Evolutionary conservation across 176 grass and related monocot species (phyloP), one percentile per base, ranked within the genome.

Genomic region (barley (Hordeum vulgare)): DNA sequence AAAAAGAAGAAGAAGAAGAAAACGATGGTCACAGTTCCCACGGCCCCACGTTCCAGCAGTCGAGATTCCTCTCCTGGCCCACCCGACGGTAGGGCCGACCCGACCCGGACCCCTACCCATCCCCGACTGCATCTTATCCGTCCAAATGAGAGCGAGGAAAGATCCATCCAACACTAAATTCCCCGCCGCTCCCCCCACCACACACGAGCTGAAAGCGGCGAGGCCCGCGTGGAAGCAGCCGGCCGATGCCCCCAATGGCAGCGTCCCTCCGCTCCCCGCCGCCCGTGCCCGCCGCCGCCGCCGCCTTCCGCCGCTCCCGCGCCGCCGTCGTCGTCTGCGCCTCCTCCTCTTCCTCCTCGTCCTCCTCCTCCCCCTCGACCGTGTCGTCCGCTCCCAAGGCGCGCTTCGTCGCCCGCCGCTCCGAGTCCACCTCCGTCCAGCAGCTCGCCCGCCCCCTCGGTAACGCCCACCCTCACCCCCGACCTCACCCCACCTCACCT

Each of bases 361-460:
- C 40, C 3, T 81, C 84, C 0, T 58, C 81, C 0, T 80, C 83
- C 0, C 93, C 72, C 21, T 62, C 78, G 18, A 78, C 90, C 26
- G 77, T 88, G 53, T 91, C 91, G 12, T 98, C 96, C 53, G 80
- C 75, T 13, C 93, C 96, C 57, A 95, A 89, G 79, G 96, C 93
- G 37, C 89, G 91, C 60, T 96, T 96, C 85, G 71, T 90, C 87
- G 96, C 96, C 64, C 54, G 76, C 67, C 96, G 91, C 89, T 81
- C 89, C 74, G 96, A 98, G 80, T 94, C 89, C 70, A 74, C 79
- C 58, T 81, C 89, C 80, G 91, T 98, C 56, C 74, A 85, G 28
- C 89, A 96, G 82, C 93, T 96, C 63, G 87, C 70, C 14, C 93
- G 91, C 33, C 96, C 96, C 14, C 91, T 96, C 5, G 79, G 96